Evolutionary conservation across 73 alveolate genomes (phyloP).

Genomic region (Tetrahymena elliotti): DNA sequence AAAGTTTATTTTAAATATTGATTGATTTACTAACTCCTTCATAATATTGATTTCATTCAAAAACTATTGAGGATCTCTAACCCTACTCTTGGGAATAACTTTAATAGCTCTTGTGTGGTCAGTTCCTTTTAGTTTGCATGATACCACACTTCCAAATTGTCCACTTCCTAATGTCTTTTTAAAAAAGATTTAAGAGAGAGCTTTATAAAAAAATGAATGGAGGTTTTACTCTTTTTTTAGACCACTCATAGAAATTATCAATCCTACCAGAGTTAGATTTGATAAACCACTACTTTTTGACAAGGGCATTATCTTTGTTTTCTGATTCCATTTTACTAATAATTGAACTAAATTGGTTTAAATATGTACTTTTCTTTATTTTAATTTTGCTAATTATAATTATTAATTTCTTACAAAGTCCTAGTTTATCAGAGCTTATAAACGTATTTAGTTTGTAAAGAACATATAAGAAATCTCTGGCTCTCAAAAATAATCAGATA

Average conservation of each 20-base stretch:
- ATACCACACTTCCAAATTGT: conserved; percentile 82
- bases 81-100: conserved; percentile 55
- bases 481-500: neutral
- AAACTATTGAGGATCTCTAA: conserved; percentile 57
- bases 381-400: neutral
- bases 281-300: conserved; percentile 25
- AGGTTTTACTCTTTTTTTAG: conserved; percentile 11
- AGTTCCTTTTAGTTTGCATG: conserved; percentile 63
- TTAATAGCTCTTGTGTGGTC: conserved; percentile 74
- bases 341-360: neutral
- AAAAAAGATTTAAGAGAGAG: neutral
- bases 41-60: conserved; percentile 49
- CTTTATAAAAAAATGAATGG: neutral
- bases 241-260: conserved; percentile 33
- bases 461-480: neutral
- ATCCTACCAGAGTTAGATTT: conserved; percentile 18
- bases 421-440: neutral
- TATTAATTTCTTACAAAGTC: neutral
- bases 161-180: conserved; percentile 75
- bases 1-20: neutral
- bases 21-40: conserved; percentile 4
- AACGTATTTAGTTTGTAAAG: too few relatives aligned
- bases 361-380: too few relatives aligned
- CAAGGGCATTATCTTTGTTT: neutral
- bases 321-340: neutral